Base-by-base conservation (phyloP, 495 filamentous ascomycete genomes). In the Xylaria longipes region DNA sequence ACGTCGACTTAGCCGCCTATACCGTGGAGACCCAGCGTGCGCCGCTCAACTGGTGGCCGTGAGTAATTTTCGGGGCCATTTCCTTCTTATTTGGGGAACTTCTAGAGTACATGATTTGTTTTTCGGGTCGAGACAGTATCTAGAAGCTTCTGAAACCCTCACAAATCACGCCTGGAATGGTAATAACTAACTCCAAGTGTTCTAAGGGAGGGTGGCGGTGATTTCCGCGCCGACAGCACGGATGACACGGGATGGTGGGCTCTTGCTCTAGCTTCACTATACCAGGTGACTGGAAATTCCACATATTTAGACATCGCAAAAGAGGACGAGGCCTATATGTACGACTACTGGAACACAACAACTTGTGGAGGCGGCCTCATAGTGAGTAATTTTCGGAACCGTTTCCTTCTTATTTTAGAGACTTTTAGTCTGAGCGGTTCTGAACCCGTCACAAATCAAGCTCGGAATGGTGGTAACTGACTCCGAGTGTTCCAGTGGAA, bases 181-280 rank as follows among this genome's bases (percentile, higher is more conserved):
- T 7, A 7, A 37, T 37, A 37, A 7, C 35, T 37, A 7, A 37
- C 35, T 37, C 35, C 35, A 37, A 37, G 35, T 37, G 35, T 37
- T 37, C 35, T 37, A 37, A n/a, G n/a, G 2, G 72, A 79, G 35
- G 81, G 80, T 2, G 77, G 70, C 33, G 83, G 82, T 9, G 78
- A 82, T 37, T 88, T 87, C 70, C 80, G 88, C 14, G 87, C 86
- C 56, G 84, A 87, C 39, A 87, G 83, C 54, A 91, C 91, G 58
- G 91, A 92, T 61, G 90, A 92, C 75, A 90, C 90, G 69, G 88
- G 80, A 4, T 91, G 90, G 90, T 92, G 90, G 90, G 89, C 87
- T 20, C 83, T 91, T 29, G 89, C 87, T 35, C 87, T 90, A 86
- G 80, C 90, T 65, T 84, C 86, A 39, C 83, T 89, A 56, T 92